Evolutionary conservation across 805 yeast species (phyloP), one percentile per base, ranked within the genome.

Genomic region (Nakazawaea molendinolei): DNA sequence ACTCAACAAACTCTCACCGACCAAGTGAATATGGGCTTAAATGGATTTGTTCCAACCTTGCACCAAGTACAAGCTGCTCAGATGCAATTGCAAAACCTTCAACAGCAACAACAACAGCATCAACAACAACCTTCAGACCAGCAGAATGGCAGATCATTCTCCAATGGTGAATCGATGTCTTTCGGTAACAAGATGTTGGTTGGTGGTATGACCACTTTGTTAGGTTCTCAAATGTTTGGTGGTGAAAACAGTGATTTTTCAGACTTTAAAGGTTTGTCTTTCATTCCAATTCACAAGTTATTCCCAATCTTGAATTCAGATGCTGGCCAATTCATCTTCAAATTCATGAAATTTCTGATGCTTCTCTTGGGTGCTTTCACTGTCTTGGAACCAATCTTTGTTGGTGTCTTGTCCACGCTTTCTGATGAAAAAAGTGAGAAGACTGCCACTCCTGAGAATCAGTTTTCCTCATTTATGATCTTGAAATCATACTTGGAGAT

Each of bases 201-300:
- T 20, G 63, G 59, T 14, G 63, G 63, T 14, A 50, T 60, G 52
- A 55, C 63, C 1, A 44, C 61, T 1, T 36, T 58, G 44, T 44
- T 55, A 8, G 63, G 63, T 2, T 39, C 59, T 2, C 61, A 56
- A 38, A 7, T 55, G 22, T 47, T 53, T 30, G 34, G 14, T 14
- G 33, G 30, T 12, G 33, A 12, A 10, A 29, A 34, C 12, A 9
- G 8, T 19, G 40, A 28, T 29, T 30, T 27, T 12, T 31, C 19
- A 21, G 46, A 47, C 23, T 51, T 29, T 30, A 51, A 46, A 37
- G 58, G 56, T 2, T 44, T 55, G 13, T 42, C 54, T 1, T 41
- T 48, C 23, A 25, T 55, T 5, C 59, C 57, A 4, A 10, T 53
- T 3, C 40, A 29, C 23, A 36, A 44, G 15, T 5, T 52, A 7